Conservation (phyloP, 1,284 basidiomycete genomes). For the Sanghuangporus weigelae region DNA sequence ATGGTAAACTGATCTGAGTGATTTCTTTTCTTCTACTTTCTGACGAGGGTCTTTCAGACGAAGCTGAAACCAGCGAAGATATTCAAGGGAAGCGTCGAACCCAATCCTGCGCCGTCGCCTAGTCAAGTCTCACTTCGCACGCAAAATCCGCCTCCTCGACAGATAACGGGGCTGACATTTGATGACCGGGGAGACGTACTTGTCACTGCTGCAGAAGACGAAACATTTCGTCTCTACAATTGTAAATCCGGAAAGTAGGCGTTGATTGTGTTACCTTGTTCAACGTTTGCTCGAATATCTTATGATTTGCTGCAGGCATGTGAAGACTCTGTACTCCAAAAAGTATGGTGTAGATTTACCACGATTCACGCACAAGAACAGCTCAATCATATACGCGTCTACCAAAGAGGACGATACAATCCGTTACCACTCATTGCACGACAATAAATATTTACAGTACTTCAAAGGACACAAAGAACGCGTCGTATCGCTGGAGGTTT, state of each 20-base stretch:
- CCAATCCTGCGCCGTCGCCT: constrained; percentile 44
- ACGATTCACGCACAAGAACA: constrained; percentile 88
- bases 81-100: constrained; percentile 74
- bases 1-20: constrained; percentile 3
- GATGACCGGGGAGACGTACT: constrained; percentile 87
- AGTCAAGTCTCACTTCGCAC: constrained; percentile 36
- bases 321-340: constrained; percentile 83
- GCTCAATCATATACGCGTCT: constrained; percentile 84
- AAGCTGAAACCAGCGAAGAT: constrained; percentile 87
- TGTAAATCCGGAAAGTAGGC: constrained; percentile 91
- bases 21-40: background rate
- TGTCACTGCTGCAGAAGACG: constrained; percentile 90
- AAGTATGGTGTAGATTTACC: constrained; percentile 97
- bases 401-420: constrained; percentile 96
- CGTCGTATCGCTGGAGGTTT: constrained; percentile 89
- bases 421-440: constrained; percentile 91
- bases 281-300: constrained; percentile 16
- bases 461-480: constrained; percentile 91
- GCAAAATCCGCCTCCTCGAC: constrained; percentile 44
- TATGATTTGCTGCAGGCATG: constrained; percentile 39
- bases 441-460: constrained; percentile 94
- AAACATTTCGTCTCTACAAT: constrained; percentile 86
- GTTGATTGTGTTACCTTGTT: background rate
- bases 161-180: constrained; percentile 86
- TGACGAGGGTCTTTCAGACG: constrained; percentile 33